Base-by-base conservation (phyloP, 257 asterid genomes). In the Nicotiana undulata region DNA sequence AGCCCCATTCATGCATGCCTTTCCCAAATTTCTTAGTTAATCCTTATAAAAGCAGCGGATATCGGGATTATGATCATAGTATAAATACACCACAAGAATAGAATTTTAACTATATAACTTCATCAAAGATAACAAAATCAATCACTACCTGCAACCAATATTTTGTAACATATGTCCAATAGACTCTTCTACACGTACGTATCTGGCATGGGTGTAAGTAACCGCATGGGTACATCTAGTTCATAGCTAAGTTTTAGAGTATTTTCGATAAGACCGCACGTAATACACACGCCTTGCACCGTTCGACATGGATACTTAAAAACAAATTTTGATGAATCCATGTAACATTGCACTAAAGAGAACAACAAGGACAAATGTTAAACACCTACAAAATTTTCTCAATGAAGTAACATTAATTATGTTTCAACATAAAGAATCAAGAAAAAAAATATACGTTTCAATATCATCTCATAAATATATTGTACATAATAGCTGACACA, bases 1-100 rank as follows among this genome's bases (percentile, higher is more conserved):
- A 22, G 97, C n/a, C 97, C 98, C 97, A 94, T 83, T 94, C 97
- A 51, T 94, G 88, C 97, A 93, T 93, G 46, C 97, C 96, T 75
- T 89, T 80, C 29, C 98, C 98, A n/a, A 93, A 51, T 87, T 83
- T 90, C 88, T 93, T 94, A 46, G 98, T 91, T 66, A 93, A 89
- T 78, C 63, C 91, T 98, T 94, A 87, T 85, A 82, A 83, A 83
- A 81, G 81, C 58, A 87, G 51, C 64, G 26, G 59, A 40, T 44
- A 74, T 60, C 82, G 59, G 67, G 72, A 85, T 56, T 52, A 78
- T 75, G 79, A 82, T 22, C 4, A 34, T 15, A 12, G 40, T 60
- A 37, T 34, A 37, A 18, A 16, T 17, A 46, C 37, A 72, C 7
- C 60, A 72, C 16, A 72, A n/a, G n/a, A n/a, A n/a, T n/a, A n/a